Percentiles rank a stretch among this genome's conserved stretches.
Evolutionary conservation across 169 alveolate genomes (phyloP).

Genomic region (Plasmodium inui): DNA sequence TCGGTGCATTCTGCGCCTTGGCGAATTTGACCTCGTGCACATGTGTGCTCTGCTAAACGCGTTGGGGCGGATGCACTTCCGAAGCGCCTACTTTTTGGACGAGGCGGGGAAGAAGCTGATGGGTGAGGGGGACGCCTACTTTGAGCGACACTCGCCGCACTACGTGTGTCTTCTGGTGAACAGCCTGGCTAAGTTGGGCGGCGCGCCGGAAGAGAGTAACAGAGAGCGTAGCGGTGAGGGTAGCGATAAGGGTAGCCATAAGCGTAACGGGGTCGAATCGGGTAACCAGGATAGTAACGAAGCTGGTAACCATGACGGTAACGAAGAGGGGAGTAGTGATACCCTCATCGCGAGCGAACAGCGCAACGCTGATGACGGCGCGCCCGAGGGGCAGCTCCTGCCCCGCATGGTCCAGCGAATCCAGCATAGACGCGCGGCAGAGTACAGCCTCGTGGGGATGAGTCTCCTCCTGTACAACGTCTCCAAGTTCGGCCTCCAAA

Average conservation of each 20-base stretch:
- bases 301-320: too few relatives aligned
- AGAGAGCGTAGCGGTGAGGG: neutral
- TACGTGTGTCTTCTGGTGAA: conserved; percentile 38
- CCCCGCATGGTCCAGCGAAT: conserved; percentile 3
- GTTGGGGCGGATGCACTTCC: conserved; percentile 14
- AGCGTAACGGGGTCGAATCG: neutral
- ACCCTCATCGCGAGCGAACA: neutral
- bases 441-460: conserved; percentile 28
- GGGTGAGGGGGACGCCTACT: neutral
- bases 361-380: neutral
- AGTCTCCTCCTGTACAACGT: conserved; percentile 34
- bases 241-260: neutral
- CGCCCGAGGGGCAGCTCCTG: neutral
- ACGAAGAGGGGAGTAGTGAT: neutral
- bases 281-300: neutral
- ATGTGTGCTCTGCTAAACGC: conserved; percentile 30
- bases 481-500: neutral
- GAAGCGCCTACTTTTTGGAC: conserved; percentile 37
- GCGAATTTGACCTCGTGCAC: conserved; percentile 40
- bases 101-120: conserved; percentile 22
- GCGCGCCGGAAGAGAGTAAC: neutral
- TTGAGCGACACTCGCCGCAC: conserved; percentile 36
- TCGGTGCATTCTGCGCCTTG: conserved; percentile 52
- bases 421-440: neutral
- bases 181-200: neutral